These are phyloP conservation scores for Trametes elegans DNA, from an alignment of 768 basidiomycete species.

Conservation along the genomic window DNA sequence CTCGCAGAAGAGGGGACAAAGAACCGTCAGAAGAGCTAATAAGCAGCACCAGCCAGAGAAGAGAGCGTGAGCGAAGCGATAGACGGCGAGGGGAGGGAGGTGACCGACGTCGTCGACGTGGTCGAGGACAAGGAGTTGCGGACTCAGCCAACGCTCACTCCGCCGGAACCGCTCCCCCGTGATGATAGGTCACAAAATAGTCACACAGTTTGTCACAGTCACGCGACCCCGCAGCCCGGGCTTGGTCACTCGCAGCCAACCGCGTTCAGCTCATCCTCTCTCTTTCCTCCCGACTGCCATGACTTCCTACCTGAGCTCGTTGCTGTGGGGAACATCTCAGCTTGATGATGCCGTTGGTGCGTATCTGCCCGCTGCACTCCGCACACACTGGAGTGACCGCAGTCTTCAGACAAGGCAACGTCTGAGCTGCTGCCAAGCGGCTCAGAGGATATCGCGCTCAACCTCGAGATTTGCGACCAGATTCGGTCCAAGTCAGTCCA, in stretches of 20 bases:
- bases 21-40: slow-evolving; percentile 15
- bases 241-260: slow-evolving; percentile 14
- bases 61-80: slow-evolving; percentile 8
- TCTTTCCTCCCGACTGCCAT: slow-evolving; percentile 33
- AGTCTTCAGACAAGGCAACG: slow-evolving; percentile 80
- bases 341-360: slow-evolving; percentile 81
- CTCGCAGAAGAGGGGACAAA: slow-evolving; percentile 12
- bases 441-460: slow-evolving; percentile 86
- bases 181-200: slow-evolving; percentile 6
- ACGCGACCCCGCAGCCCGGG: slow-evolving; percentile 9
- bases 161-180: slow-evolving; percentile 21
- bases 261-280: slow-evolving; percentile 12
- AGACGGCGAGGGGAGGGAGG: not conserved
- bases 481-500: slow-evolving; percentile 88
- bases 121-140: slow-evolving; percentile 30
- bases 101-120: slow-evolving; percentile 20
- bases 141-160: slow-evolving; percentile 29
- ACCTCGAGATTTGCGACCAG: slow-evolving; percentile 95
- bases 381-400: slow-evolving; percentile 6
- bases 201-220: slow-evolving; percentile 4
- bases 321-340: slow-evolving; percentile 81
- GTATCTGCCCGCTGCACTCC: slow-evolving; percentile 24
- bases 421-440: slow-evolving; percentile 83
- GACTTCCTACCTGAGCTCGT: slow-evolving; percentile 56
- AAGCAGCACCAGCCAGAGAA: slow-evolving; percentile 12